Evolutionary conservation across 1,139 yeast species (phyloP).

Genomic region (Taphrina confusa): DNA sequence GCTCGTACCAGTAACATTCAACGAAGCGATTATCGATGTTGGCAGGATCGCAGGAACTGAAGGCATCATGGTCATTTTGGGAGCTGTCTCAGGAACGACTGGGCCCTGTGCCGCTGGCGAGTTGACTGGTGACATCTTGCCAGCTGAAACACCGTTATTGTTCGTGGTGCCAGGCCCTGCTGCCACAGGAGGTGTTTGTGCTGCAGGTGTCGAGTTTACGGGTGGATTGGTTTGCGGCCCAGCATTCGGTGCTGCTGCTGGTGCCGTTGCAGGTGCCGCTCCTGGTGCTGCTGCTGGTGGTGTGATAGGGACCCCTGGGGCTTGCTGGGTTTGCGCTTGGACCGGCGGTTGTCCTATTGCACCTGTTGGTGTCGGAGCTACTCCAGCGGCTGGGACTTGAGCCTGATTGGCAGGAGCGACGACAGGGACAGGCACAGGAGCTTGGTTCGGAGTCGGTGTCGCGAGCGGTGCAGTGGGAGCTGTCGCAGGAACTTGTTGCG

Average conservation of each 20-base stretch:
- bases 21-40: too few species aligned
- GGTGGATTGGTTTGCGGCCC: too few species aligned
- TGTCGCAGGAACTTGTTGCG: background rate
- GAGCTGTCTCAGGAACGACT: too few species aligned
- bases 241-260: too few species aligned
- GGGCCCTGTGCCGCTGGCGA: background rate
- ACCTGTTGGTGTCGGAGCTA: background rate
- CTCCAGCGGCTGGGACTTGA: background rate
- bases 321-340: background rate
- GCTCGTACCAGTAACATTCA: too few species aligned
- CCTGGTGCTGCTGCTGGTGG: too few species aligned
- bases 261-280: too few species aligned
- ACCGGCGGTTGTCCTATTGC: background rate
- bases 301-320: too few species aligned
- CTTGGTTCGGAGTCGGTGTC: background rate
- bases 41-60: too few species aligned
- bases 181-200: background rate
- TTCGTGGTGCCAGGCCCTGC: background rate
- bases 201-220: too few species aligned
- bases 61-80: too few species aligned
- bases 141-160: background rate
- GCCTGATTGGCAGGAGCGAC: background rate
- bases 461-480: background rate
- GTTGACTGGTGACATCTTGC: background rate
- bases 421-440: background rate